A percentile compares a stretch with the other conserved stretches of the same genome.
These are phyloP conservation scores for Monocercomonoides exilis DNA, from an alignment of 78 protist genomes.

Conservation along the genomic window DNA sequence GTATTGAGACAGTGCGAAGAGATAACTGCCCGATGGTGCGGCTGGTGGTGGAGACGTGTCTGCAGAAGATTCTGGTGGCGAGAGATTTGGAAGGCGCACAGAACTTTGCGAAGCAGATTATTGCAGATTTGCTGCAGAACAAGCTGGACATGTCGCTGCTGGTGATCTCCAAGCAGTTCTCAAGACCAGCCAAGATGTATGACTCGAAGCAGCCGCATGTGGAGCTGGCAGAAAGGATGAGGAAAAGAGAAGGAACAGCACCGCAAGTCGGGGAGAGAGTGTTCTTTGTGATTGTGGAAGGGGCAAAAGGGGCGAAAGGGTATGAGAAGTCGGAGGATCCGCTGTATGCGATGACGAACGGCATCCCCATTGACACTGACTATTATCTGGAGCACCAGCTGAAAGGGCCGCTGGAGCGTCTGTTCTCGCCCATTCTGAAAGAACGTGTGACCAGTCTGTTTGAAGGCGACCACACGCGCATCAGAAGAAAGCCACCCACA, in stretches of 20 bases:
- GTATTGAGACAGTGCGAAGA: constrained; percentile 88
- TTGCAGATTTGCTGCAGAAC: constrained; percentile 77
- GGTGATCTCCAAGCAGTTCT: constrained; percentile 60
- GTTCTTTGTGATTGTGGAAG: constrained; percentile 91
- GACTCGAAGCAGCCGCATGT: constrained; percentile 77
- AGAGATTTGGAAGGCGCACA: constrained; percentile 33
- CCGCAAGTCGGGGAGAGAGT: constrained; percentile 97
- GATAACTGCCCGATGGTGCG: constrained; percentile 90
- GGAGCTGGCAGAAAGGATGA: constrained; percentile 88
- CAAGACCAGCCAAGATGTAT: constrained; percentile 33
- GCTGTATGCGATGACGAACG: constrained; percentile 87
- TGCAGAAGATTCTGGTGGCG: constrained; percentile 73
- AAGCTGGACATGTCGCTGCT: constrained; percentile 87
- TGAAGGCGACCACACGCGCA: constrained; percentile 26
- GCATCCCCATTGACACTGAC: constrained; percentile 77
- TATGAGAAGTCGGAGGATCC: constrained; percentile 97
- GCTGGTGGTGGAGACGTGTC: constrained; percentile 57
- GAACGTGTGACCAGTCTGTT: constrained; percentile 22
- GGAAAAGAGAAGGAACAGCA: constrained; percentile 81
- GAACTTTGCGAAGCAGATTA: constrained; percentile 58
- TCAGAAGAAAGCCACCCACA: neutral
- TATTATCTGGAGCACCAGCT: constrained; percentile 93
- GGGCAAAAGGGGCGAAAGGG: constrained; percentile 65
- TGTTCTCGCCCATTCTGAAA: constrained; percentile 78
- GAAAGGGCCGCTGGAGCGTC: constrained; percentile 72